These are phyloP conservation scores for Lactifluus hygrophoroides DNA, from an alignment of 768 basidiomycete species.

Conservation along the genomic window DNA sequence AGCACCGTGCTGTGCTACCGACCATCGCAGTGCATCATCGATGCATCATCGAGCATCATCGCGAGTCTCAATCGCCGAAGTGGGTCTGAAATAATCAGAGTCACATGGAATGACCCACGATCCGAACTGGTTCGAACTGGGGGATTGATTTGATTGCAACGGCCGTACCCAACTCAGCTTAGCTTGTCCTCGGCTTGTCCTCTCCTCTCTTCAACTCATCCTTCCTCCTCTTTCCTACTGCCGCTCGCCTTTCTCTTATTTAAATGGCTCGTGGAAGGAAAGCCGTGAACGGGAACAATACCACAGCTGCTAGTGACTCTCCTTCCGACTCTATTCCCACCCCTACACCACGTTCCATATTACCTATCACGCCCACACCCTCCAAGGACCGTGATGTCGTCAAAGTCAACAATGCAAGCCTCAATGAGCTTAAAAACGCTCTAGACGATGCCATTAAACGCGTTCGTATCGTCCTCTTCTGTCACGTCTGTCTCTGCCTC, in stretches of 20 bases:
- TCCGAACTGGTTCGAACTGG: slow-evolving; percentile 15
- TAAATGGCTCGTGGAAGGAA: slow-evolving; percentile 20
- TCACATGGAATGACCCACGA: not conserved
- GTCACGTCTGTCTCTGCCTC: not conserved
- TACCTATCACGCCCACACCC: slow-evolving; percentile 22
- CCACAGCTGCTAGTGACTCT: not conserved
- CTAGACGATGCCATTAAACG: slow-evolving; percentile 85
- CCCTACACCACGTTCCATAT: slow-evolving; percentile 8
- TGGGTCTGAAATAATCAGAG: no score
- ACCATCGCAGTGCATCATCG: no score
- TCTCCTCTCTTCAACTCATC: not conserved
- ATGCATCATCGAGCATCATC: no score
- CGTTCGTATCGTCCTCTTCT: slow-evolving; percentile 32
- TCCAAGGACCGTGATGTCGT: slow-evolving; percentile 30
- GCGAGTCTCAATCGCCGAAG: no score
- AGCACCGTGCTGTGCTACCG: no score
- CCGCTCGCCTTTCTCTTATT: not conserved
- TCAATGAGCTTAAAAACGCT: slow-evolving; percentile 44
- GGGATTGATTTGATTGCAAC: not conserved
- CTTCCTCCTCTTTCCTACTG: not conserved
- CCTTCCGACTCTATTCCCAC: slow-evolving; percentile 9
- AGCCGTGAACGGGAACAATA: slow-evolving; percentile 11
- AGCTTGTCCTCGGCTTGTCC: not conserved
- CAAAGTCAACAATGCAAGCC: slow-evolving; percentile 44
- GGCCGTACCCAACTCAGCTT: not conserved